These are phyloP conservation scores for Graphiopsis chlorocephala DNA, from an alignment of 2,329 filamentous ascomycete genomes.

Conservation along the genomic window DNA sequence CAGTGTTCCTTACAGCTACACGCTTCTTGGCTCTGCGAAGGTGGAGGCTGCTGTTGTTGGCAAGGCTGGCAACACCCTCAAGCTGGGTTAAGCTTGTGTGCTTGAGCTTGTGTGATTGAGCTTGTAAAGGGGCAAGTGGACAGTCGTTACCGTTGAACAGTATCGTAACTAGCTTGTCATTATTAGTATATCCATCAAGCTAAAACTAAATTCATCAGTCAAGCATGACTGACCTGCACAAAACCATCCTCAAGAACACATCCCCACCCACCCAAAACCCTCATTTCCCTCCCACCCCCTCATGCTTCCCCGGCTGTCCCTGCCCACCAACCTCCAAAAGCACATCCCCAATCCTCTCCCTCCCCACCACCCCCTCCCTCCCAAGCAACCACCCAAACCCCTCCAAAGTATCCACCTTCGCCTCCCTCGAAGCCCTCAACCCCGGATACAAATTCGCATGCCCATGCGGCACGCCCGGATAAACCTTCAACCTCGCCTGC, in stretches of 20 bases:
- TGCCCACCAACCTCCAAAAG: neutral
- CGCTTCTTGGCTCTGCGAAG: slow-evolving; percentile 32
- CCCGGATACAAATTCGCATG: slow-evolving; percentile 37
- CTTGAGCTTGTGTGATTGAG: neutral
- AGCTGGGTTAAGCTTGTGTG: slow-evolving; percentile 23
- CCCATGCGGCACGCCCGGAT: slow-evolving; percentile 44
- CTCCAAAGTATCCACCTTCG: slow-evolving; percentile 29
- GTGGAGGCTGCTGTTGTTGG: slow-evolving; percentile 42
- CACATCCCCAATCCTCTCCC: neutral
- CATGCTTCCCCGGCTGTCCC: neutral
- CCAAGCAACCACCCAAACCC: slow-evolving; percentile 38
- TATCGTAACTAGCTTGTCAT: neutral
- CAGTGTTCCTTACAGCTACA: slow-evolving; percentile 36
- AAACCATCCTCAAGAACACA: neutral
- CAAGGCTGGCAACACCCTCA: slow-evolving; percentile 39
- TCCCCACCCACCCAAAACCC: neutral
- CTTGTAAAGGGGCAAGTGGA: neutral
- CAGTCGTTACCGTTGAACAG: neutral
- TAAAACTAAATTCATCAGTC: neutral
- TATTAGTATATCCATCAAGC: neutral
- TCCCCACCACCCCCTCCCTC: neutral
- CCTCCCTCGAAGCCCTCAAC: slow-evolving; percentile 27
- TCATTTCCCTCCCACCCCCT: neutral
- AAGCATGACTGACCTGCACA: neutral
- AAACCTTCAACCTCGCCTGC: slow-evolving; percentile 45